These are phyloP conservation scores for Cladophialophora immunda DNA, from an alignment of 2,329 filamentous ascomycete species.

Conservation along the genomic window DNA sequence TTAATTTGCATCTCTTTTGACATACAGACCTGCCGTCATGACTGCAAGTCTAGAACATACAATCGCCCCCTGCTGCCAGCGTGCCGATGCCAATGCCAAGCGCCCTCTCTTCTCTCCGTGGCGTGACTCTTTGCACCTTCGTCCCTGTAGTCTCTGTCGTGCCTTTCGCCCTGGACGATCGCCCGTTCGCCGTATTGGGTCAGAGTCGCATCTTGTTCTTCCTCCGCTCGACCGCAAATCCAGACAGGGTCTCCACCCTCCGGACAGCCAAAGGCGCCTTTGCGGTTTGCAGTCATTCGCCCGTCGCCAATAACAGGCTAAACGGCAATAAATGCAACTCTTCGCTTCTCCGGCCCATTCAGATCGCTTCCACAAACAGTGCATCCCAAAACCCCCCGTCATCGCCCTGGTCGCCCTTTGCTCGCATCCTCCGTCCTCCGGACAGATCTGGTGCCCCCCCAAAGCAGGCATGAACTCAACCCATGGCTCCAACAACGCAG, in stretches of 20 bases:
- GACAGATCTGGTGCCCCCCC: not conserved
- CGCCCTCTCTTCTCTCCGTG: not conserved
- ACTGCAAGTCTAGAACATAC: not conserved
- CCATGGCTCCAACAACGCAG: not conserved
- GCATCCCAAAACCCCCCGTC: slow-evolving; percentile 11
- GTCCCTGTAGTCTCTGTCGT: not conserved
- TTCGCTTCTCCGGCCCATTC: slow-evolving; percentile 11
- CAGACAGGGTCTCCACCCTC: not conserved
- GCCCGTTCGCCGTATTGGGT: not conserved
- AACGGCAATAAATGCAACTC: slow-evolving; percentile 17
- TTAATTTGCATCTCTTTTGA: not conserved
- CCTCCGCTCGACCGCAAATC: slow-evolving; percentile 3
- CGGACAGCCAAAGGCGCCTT: not conserved
- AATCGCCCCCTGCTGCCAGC: not conserved
- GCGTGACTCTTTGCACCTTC: not conserved
- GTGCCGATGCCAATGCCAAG: not conserved
- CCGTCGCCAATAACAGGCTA: slow-evolving; percentile 20
- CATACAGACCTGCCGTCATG: not conserved
- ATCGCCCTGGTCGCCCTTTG: slow-evolving; percentile 12
- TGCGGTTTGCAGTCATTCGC: slow-evolving; percentile 6
- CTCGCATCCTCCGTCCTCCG: too few species aligned
- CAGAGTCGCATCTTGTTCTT: not conserved
- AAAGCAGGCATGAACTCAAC: slow-evolving; percentile 10
- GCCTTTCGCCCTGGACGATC: not conserved
- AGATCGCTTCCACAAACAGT: slow-evolving; percentile 12